These are phyloP conservation scores for Microsporum canis DNA, from an alignment of 2,329 filamentous ascomycete species.

Conservation along the genomic window DNA sequence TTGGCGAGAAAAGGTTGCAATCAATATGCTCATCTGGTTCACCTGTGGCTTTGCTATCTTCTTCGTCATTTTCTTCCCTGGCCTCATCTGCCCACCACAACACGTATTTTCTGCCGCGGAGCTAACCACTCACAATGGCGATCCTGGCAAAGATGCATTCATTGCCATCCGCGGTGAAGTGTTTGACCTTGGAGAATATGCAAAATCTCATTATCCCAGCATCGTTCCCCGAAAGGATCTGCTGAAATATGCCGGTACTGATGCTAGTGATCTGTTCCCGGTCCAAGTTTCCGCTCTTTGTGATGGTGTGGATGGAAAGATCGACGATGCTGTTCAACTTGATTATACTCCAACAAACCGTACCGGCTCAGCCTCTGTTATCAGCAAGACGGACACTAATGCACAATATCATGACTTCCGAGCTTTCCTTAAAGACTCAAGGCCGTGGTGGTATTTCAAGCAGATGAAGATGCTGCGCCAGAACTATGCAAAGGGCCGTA, in stretches of 20 bases:
- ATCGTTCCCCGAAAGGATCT: slow-evolving; percentile 52
- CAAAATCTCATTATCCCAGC: slow-evolving; percentile 65
- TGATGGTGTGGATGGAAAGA: slow-evolving; percentile 52
- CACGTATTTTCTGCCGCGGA: slow-evolving; percentile 73
- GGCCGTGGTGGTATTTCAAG: slow-evolving; percentile 86
- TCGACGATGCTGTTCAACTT: slow-evolving; percentile 64
- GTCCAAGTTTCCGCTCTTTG: slow-evolving; percentile 90
- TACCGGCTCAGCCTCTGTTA: slow-evolving; percentile 52
- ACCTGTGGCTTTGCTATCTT: slow-evolving; percentile 67
- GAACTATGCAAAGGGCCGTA: slow-evolving; percentile 72
- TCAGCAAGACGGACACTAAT: slow-evolving; percentile 59
- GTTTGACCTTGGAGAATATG: slow-evolving; percentile 66
- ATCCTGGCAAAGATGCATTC: slow-evolving; percentile 53
- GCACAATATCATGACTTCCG: slow-evolving; percentile 87
- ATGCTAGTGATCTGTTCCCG: slow-evolving; percentile 83
- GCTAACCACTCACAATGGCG: slow-evolving; percentile 61
- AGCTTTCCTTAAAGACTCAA: slow-evolving; percentile 64
- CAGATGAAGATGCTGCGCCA: slow-evolving; percentile 67
- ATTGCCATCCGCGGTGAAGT: slow-evolving; percentile 80
- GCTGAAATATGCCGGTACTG: slow-evolving; percentile 71
- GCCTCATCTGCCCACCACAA: slow-evolving; percentile 81
- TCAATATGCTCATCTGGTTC: slow-evolving; percentile 96
- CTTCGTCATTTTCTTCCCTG: slow-evolving; percentile 80
- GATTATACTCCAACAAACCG: slow-evolving; percentile 72
- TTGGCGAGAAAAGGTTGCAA: slow-evolving; percentile 95